Evolutionary conservation across 257 asterid species (phyloP), one percentile per base, ranked within the genome.

Genomic region (Knoxia roxburghii): DNA sequence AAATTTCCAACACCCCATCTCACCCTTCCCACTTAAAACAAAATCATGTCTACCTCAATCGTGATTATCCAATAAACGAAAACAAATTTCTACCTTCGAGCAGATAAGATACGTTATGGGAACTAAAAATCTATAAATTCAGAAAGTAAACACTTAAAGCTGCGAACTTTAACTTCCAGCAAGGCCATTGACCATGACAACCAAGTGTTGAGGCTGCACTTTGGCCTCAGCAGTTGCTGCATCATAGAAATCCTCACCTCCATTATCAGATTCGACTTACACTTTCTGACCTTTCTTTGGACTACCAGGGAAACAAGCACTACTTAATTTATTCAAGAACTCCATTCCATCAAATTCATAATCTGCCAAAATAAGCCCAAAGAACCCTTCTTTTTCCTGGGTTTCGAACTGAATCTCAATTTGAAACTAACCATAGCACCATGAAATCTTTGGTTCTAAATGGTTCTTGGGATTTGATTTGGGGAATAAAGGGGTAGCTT

Each of bases 141-240:
- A 37, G 49, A 66, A n/a, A 37, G 21, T 3, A 61, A 61, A 4
- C 65, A 21, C 2, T 2, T 6, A 41, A 46, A 43, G 18, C 27
- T 32, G 23, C 26, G 39, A 33, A 17, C 61, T 37, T 45, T 75
- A 89, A 95, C 96, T 89, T 75, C 95, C 96, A 79, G 84, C 82
- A 52, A 89, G 85, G 18, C 96, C 96, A 79, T 89, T 86, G 64
- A 89, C 96, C 96, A 89, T 85, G 69, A 89, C 74, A 45, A 86
- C 91, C 54, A 89, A 85, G 80, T 89, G 96, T 33, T 89, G 88
- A 15, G 96, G 95, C 75, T 77, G 86, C 72, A 76, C 81, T 68
- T 70, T 76, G 43, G 86, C 62, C 46, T 79, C 89, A 41, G 88
- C 85, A 8, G 83, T 79, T 32, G 83, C 82, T 29, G 86, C 83